Conservation (phyloP, 371 early-diverging fungal genomes). For the Mucor circinelloides region DNA sequence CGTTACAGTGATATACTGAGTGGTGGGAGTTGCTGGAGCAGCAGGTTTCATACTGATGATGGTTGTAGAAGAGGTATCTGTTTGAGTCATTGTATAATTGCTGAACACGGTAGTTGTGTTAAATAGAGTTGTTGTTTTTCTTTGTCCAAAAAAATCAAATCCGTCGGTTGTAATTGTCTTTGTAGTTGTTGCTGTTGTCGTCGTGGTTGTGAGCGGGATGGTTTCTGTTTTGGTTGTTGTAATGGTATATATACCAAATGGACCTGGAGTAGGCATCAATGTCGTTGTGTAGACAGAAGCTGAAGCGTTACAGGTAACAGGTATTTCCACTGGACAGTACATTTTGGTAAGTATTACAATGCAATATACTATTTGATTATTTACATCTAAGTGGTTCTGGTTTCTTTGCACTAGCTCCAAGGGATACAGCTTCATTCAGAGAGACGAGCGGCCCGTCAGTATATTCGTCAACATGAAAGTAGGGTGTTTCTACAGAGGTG, state of each 20-base stretch:
- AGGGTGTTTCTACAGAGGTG: neutral
- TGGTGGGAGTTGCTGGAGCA: neutral
- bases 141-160: conserved; percentile 2
- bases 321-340: neutral
- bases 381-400: neutral
- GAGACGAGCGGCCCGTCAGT: neutral
- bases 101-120: neutral
- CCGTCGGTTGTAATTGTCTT: neutral
- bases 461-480: neutral
- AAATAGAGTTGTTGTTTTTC: neutral
- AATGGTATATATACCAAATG: neutral
- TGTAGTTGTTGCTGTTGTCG: neutral
- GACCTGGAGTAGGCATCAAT: neutral
- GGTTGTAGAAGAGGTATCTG: neutral
- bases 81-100: neutral
- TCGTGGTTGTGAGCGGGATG: neutral
- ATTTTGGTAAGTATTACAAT: neutral
- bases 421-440: neutral
- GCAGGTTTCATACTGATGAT: neutral
- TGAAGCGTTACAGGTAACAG: neutral
- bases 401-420: neutral
- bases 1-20: neutral
- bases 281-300: neutral
- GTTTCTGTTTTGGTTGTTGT: neutral
- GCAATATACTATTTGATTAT: neutral